Base-by-base conservation (phyloP, 495 filamentous ascomycete genomes). In the Hypoxylon intermedium region DNA sequence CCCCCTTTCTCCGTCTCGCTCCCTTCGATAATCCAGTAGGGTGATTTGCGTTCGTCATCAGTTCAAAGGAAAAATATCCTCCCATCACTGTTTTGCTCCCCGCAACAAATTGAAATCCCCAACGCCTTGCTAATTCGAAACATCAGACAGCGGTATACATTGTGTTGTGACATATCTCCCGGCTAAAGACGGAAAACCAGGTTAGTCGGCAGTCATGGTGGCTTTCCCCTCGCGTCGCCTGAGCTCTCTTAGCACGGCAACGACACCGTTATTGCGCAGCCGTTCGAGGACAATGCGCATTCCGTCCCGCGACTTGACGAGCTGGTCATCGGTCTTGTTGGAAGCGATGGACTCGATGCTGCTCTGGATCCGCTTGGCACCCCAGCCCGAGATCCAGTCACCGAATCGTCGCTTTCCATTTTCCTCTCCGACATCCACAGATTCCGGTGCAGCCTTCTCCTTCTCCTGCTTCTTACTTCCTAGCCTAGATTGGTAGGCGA, bases 241-340 rank as follows among this genome's bases (percentile, higher is more conserved):
- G 21, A 90, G 89, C 71, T 97, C 93, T 36, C 94, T 74, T 13
- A 97, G 89, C 15, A 85, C 90, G 20, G 93, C 89, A 33, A 97
- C 84, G 9, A 96, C 90, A 9, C 92, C 90, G 48, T 79, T 80
- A 60, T 81, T 78, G 50, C 94, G 84, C 60, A 98, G 70, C 30
- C 94, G 83, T 73, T 95, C 90, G 19, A 99, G 79, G 12, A 99
- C 93, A 37, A 97, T 85, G 51, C 88, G 89, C 94, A 99, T 97
- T 13, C 95, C 94, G 69, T 97, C 87, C 64, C 92, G 91, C 70
- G 90, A 93, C 69, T 93, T 95, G 50, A 88, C 79, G 50, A 98
- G 78, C 34, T 92, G 90, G 55, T 92, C 89, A 42, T 87, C 82
- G 47, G 94, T 95, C 51, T 91, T 86, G 54, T 85, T 90, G 42